A percentile compares a stretch with the other conserved stretches of the same genome.
Evolutionary conservation across 495 filamentous ascomycete species (phyloP).

Genomic region (Penicillium cinerascens): DNA sequence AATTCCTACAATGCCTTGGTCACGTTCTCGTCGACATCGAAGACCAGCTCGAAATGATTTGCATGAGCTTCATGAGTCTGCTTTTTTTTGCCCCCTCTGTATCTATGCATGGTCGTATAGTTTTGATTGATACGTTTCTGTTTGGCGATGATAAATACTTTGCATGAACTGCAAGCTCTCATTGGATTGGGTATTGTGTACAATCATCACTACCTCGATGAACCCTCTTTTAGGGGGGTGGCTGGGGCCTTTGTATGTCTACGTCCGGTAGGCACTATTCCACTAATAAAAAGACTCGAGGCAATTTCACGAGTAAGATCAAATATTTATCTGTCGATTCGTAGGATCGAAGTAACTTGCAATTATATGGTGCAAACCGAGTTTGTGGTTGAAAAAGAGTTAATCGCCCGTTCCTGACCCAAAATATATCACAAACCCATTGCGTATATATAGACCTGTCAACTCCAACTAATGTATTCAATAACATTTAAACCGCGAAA

Average conservation of each 20-base stretch:
- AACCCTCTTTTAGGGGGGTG: not conserved
- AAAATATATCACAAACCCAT: not conserved
- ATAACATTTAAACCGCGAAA: not conserved
- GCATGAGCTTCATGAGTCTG: not conserved
- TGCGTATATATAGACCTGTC: not conserved
- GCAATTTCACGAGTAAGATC: not conserved
- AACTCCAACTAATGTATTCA: not conserved
- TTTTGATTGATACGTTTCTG: not conserved
- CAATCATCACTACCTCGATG: not conserved
- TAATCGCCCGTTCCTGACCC: not conserved
- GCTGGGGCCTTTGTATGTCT: not conserved
- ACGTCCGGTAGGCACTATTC: not conserved
- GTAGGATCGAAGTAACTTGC: too few species aligned
- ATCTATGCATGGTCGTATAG: slow-evolving; percentile 1
- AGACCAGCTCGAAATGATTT: slow-evolving; percentile 1
- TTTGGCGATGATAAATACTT: not conserved
- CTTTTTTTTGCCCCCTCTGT: not conserved
- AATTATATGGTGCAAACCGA: too few species aligned
- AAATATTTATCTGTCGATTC: too few species aligned
- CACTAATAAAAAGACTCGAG: not conserved
- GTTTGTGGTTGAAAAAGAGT: not conserved
- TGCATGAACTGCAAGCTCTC: not conserved
- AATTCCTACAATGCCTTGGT: slow-evolving; percentile 49
- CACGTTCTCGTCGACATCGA: slow-evolving; percentile 22
- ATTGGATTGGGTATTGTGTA: not conserved